Base-by-base conservation (phyloP, 2,329 filamentous ascomycete species). In the Ophiocordyceps sinensis region DNA sequence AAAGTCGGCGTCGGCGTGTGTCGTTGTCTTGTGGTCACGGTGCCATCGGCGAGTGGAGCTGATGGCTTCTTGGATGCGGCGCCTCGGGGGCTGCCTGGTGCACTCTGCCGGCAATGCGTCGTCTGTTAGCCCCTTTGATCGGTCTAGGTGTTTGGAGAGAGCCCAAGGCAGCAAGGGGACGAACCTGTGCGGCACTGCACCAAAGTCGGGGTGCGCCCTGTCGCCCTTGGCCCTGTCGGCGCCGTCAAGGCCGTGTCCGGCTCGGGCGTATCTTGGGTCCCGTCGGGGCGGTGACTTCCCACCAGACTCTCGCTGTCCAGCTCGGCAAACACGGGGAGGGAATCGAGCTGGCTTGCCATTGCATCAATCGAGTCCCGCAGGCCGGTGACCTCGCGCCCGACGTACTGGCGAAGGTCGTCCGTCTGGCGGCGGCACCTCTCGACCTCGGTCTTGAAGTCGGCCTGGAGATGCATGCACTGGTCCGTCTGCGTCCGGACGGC, bases 41-140 rank as follows among this genome's bases (percentile, higher is more conserved):
- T 64, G 59, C 61, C 61, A 64, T 32, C 60, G 57, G 35, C 58
- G 55, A 11, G 61, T 63, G 0, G 61, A 63, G 40, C 48, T 49
- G 43, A 63, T 52, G 15, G 58, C 45, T 31, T 63, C 59, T n/a
- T 51, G 44, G 36, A 64, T 56, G 31, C 60, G 60, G 4, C 39
- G 39, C 6, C 49, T 47, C 35, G 45, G 39, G 13, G 41, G n/a
- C 38, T 40, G 39, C 14, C 31, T 26, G 13, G 41, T 29, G 39
- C 36, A 43, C 1, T 38, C 42, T 43, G 17, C 3, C 8, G 26
- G 1, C 6, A n/a, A n/a, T 13, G 23, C 8, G 23, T 31, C 23
- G 8, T 13, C 30, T 5, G 30, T 31, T 4, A 31, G 30, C 12
- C 5, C 30, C 12, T 31, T 31, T 13, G n/a, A 31, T 13, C 23